Percentiles rank a stretch among this genome's conserved stretches.
Evolutionary conservation across 1,284 basidiomycete species (phyloP).

Genomic region (Wallemia hederae): DNA sequence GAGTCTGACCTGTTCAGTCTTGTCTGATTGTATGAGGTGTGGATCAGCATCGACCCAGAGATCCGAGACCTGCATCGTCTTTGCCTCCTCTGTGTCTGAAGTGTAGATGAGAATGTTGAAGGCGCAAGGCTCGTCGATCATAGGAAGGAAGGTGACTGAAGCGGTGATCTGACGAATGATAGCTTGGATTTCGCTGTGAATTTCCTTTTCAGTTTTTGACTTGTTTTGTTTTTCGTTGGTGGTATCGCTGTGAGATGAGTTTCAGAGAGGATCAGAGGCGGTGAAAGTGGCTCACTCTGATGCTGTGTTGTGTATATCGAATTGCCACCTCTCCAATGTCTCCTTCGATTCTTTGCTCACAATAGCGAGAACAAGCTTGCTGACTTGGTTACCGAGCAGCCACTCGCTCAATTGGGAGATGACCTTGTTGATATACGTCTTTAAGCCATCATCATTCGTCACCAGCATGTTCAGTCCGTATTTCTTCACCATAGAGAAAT

Average conservation of each 20-base stretch:
- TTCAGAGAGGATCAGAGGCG: neutral
- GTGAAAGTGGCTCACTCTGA: constrained; percentile 7
- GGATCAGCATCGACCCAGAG: constrained; percentile 91
- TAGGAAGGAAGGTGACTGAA: constrained; percentile 77
- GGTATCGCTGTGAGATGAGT: constrained; percentile 4
- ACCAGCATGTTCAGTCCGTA: constrained; percentile 88
- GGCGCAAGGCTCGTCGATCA: constrained; percentile 74
- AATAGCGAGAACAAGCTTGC: constrained; percentile 78
- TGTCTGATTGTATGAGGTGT: constrained; percentile 72
- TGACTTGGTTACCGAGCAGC: constrained; percentile 68
- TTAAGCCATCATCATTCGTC: constrained; percentile 68
- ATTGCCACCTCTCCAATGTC: constrained; percentile 90
- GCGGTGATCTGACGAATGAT: constrained; percentile 97
- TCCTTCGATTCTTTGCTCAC: constrained; percentile 75
- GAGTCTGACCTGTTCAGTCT: constrained; percentile 68
- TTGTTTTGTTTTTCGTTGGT: constrained; percentile 11
- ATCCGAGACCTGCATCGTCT: constrained; percentile 42
- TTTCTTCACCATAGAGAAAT: constrained; percentile 15
- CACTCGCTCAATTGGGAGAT: constrained; percentile 34
- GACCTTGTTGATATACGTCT: constrained; percentile 76
- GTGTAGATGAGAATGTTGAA: constrained; percentile 94
- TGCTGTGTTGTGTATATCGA: constrained; percentile 55
- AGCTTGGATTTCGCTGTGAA: constrained; percentile 85
- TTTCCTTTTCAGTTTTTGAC: constrained; percentile 46
- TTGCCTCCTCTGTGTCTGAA: constrained; percentile 30